Evolutionary conservation across 805 yeast species (phyloP), one percentile per base, ranked within the genome.

Genomic region (Sugiyamaella mastotermitis): DNA sequence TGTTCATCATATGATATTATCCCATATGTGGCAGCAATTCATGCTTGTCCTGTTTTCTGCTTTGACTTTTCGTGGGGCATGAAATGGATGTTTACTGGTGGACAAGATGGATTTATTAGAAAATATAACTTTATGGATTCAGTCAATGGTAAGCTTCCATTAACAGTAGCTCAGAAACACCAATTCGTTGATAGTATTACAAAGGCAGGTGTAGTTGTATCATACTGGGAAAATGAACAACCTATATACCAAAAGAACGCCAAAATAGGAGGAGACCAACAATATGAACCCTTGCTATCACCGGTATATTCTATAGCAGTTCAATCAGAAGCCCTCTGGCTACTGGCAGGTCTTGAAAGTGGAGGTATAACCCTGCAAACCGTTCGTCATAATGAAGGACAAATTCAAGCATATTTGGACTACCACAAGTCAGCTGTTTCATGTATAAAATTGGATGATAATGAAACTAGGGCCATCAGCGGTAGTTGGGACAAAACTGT

Each of bases 181-280:
- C 82, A 84, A 34, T 67, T 87, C 35, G 86, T 86, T 17, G 98
- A 92, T 56, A 74, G 92, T 1, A 75, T 92, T 22, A 72, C 82
- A 6, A 80, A 82, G 53, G 92, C 87, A 0, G 98, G 97, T 5
- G 80, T 85, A 4, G 62, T 88, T 4, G 56, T 72, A 11, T 80
- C 92, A 0, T 90, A 86, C 63, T 92, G 97, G 96, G 97, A 90
- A 55, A 92, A 92, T 59, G 97, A 92, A 62, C 84, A 87, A 52
- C 97, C 97, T 0, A 65, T 76, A 40, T 61, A 68, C 22, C 65
- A 65, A 45, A 31, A 31, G 15, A 10, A 8, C 9, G 56, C 65
- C 66, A 43, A 54, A 67, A 42, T 54, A 60, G 49, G 60, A 48
- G 37, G 43, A 8, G 65, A 59, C 27, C 60, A 61, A 15, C 35